A percentile compares a stretch with the other conserved stretches of the same genome.
These are phyloP conservation scores for Cladosporium colombiae DNA, from an alignment of 2,329 filamentous ascomycete genomes.

Conservation along the genomic window DNA sequence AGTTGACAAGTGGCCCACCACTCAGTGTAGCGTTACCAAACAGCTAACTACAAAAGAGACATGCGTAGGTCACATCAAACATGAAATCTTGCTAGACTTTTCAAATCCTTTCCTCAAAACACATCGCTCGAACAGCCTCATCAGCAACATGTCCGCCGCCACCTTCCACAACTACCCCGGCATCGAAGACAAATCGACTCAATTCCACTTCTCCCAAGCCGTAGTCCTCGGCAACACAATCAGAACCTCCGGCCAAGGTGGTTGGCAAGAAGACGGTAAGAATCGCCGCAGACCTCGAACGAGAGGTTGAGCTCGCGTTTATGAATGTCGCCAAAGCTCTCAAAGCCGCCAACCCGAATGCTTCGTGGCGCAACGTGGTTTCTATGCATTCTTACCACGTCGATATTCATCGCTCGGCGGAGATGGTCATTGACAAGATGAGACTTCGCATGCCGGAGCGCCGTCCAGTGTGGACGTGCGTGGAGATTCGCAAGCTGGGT, in stretches of 20 bases:
- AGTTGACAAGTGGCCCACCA: neutral
- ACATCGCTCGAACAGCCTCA: neutral
- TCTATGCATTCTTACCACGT: neutral
- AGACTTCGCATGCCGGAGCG: neutral
- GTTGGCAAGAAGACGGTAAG: neutral
- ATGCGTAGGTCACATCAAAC: neutral
- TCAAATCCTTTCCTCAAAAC: neutral
- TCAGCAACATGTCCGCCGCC: neutral
- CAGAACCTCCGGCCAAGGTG: neutral
- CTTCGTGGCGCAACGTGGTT: neutral
- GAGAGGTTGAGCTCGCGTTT: neutral
- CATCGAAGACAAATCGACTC: neutral
- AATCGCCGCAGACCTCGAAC: neutral
- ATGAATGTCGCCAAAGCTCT: conserved; percentile 3
- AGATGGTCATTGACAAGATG: neutral
- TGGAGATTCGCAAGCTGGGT: neutral
- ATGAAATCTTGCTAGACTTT: neutral
- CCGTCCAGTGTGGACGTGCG: neutral
- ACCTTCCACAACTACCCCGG: neutral
- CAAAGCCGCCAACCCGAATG: neutral
- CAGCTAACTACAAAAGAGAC: neutral
- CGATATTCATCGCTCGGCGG: neutral
- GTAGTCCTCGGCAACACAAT: neutral
- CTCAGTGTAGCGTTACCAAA: neutral
- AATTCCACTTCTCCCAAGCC: neutral